These are phyloP conservation scores for Guillardia theta DNA, from an alignment of 78 protist species.

Conservation along the genomic window DNA sequence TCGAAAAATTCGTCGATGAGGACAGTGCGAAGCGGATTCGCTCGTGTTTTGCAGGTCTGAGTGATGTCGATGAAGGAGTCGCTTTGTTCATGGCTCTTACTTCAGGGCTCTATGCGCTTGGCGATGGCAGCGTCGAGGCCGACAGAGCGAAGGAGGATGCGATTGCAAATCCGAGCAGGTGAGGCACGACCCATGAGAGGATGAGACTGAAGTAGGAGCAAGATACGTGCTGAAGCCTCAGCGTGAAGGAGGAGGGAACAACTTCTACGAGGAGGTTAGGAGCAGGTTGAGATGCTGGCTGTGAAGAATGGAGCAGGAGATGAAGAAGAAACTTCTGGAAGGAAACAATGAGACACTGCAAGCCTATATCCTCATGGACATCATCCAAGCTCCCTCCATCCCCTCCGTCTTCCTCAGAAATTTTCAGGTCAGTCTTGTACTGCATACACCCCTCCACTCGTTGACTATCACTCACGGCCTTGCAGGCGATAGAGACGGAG, in stretches of 20 bases:
- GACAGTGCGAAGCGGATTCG: not conserved
- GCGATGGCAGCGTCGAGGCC: not conserved
- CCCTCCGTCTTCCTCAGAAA: not conserved
- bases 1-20: slow-evolving; percentile 51
- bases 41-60: not conserved
- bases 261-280: slow-evolving; percentile 59
- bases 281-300: not conserved
- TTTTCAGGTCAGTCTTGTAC: no score
- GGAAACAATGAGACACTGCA: not conserved
- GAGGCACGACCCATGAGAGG: no score
- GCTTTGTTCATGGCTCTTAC: no score
- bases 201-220: no score
- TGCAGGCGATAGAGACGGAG: not conserved
- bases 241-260: slow-evolving; percentile 94
- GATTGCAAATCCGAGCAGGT: slow-evolving; percentile 51
- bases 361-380: slow-evolving; percentile 78
- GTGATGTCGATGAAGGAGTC: no score
- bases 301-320: not conserved
- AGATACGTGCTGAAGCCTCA: slow-evolving; percentile 91
- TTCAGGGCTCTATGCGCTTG: not conserved
- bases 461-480: no score
- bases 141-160: not conserved
- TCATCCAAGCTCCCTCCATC: not conserved
- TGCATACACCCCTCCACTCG: no score
- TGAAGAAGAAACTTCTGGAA: not conserved